Percentiles rank a stretch among this genome's conserved stretches.
These are phyloP conservation scores for Bryoerythrophyllum caledonicum DNA, from an alignment of 225 moss, liverwort and hornwort species.

Conservation along the genomic window DNA sequence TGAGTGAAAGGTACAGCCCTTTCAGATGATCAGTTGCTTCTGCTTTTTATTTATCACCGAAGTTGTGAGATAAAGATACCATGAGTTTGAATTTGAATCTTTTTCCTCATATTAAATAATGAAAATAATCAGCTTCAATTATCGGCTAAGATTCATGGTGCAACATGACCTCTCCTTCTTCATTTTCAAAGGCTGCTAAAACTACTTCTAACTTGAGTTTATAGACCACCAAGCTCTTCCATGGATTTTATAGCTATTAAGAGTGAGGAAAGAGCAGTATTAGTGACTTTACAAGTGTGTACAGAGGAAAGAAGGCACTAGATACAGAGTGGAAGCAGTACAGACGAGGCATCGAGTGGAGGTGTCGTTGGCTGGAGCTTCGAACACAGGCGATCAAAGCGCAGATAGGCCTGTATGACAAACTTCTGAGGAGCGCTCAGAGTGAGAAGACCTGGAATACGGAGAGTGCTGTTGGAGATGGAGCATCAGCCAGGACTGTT, in stretches of 20 bases:
- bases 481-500: slow-evolving; percentile 77
- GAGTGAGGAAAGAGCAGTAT: not conserved
- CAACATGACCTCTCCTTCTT: no score
- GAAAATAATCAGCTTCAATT: no score
- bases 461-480: slow-evolving; percentile 63
- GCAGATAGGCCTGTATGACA: slow-evolving; percentile 63
- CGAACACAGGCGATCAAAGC: slow-evolving; percentile 72
- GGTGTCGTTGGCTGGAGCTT: slow-evolving; percentile 90
- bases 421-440: slow-evolving; percentile 57
- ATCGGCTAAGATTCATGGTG: no score
- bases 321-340: slow-evolving; percentile 90
- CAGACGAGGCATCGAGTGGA: slow-evolving; percentile 96
- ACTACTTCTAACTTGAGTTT: no score
- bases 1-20: slow-evolving; percentile 61
- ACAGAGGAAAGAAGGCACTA: slow-evolving; percentile 84
- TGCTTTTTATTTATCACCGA: not conserved
- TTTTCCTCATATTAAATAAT: no score
- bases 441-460: slow-evolving; percentile 62
- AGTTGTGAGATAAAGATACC: no score
- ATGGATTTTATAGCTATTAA: no score
- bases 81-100: no score
- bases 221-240: no score
- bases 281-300: slow-evolving; percentile 3
- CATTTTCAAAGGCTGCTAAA: no score
- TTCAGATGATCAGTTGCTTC: not conserved